These are phyloP conservation scores for Ophiostoma himal-ulmi DNA, from an alignment of 2,329 filamentous ascomycete genomes.

Conservation along the genomic window DNA sequence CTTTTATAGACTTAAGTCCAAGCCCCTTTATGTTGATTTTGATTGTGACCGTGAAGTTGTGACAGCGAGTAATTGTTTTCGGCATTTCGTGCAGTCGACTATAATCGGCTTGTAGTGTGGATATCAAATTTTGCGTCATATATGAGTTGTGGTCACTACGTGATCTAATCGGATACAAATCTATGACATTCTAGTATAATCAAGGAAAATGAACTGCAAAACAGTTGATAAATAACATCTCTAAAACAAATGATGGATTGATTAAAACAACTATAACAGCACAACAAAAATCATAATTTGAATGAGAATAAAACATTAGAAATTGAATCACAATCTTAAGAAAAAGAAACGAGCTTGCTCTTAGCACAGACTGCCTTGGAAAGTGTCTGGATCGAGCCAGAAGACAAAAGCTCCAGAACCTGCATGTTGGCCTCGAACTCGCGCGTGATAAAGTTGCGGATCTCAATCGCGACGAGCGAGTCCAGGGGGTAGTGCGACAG, in stretches of 20 bases:
- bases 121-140: no score
- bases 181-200: no score
- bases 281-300: neutral
- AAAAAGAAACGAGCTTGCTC: slow-evolving; percentile 23
- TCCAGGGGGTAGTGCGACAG: slow-evolving; percentile 42
- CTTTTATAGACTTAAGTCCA: slow-evolving; percentile 5
- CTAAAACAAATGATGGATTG: neutral
- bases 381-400: slow-evolving; percentile 36
- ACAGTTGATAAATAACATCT: neutral
- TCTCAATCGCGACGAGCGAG: slow-evolving; percentile 46
- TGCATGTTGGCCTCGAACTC: slow-evolving; percentile 47
- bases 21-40: neutral
- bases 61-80: neutral
- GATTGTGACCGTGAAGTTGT: neutral
- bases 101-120: no score
- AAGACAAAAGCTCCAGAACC: slow-evolving; percentile 49
- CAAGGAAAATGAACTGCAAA: no score
- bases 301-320: neutral
- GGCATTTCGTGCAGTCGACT: no score
- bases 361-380: slow-evolving; percentile 26
- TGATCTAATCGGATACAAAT: no score
- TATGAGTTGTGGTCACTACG: no score
- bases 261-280: neutral
- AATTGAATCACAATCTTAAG: neutral
- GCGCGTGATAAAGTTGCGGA: slow-evolving; percentile 47